Evolutionary conservation across 1,284 basidiomycete species (phyloP).

Genomic region (Ganoderma leucocontextum): DNA sequence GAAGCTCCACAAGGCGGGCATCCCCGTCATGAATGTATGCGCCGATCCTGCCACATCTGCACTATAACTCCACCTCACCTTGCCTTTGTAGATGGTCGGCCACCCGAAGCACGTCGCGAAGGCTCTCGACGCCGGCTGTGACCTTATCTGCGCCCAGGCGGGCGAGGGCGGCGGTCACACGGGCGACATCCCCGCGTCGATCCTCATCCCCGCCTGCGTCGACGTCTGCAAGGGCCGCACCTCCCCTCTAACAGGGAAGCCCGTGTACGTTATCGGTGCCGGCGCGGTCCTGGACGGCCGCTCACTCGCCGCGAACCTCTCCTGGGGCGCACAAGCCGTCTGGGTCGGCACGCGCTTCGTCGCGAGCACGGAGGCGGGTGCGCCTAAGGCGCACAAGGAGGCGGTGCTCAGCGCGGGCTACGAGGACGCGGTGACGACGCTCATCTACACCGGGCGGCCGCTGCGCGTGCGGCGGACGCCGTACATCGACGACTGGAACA

Average conservation of each 20-base stretch:
- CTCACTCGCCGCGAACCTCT: constrained; percentile 84
- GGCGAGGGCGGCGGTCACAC: constrained; percentile 90
- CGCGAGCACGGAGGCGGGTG: constrained; percentile 81
- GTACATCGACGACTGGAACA: constrained; percentile 70
- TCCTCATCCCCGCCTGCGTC: constrained; percentile 88
- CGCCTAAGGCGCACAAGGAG: constrained; percentile 87
- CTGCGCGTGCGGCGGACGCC: constrained; percentile 84
- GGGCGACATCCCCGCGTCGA: constrained; percentile 74
- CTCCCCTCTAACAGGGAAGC: constrained; percentile 81
- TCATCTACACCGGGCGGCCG: constrained; percentile 91
- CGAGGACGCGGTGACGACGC: constrained; percentile 78
- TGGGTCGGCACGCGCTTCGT: constrained; percentile 84
- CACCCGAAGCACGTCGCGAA: constrained; percentile 88
- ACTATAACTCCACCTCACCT: background rate
- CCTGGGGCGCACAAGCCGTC: constrained; percentile 86
- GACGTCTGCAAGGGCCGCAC: constrained; percentile 78
- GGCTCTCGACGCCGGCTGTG: constrained; percentile 82
- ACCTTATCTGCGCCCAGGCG: constrained; percentile 90
- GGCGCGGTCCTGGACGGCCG: constrained; percentile 89
- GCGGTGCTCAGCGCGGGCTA: constrained; percentile 68
- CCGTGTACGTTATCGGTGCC: constrained; percentile 85
- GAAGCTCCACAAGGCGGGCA: constrained; percentile 80
- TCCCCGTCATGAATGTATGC: constrained; percentile 83
- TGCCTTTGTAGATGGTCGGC: constrained; percentile 76
- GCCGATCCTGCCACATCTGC: constrained; percentile 2